Conservation (phyloP, 768 basidiomycete species). For the Boletus vinaceobasis region DNA sequence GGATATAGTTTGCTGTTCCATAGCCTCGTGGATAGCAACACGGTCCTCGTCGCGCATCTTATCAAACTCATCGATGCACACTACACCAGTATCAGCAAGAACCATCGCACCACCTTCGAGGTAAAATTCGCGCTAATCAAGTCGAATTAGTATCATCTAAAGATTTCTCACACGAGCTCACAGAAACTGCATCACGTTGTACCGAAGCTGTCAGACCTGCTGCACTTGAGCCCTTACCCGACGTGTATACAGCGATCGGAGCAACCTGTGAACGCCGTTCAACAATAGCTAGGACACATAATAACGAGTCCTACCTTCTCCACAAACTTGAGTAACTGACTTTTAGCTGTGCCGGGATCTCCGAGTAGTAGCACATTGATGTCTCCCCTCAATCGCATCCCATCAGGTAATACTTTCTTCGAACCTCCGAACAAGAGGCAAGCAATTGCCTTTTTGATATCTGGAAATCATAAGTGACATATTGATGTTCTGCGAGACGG, state of each 20-base stretch:
- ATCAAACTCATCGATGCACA: slow-evolving; percentile 99
- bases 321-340: slow-evolving; percentile 96
- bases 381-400: slow-evolving; percentile 94
- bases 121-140: slow-evolving; percentile 87
- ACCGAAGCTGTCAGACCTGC: slow-evolving; percentile 98
- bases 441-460: slow-evolving; percentile 97
- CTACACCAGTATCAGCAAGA: slow-evolving; percentile 94
- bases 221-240: slow-evolving; percentile 97
- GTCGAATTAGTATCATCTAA: slow-evolving; percentile 2
- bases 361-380: slow-evolving; percentile 96
- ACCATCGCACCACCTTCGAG: slow-evolving; percentile 99
- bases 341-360: slow-evolving; percentile 98
- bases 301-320: slow-evolving; percentile 63
- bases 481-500: background rate
- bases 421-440: slow-evolving; percentile 97
- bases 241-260: slow-evolving; percentile 97
- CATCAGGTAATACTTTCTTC: slow-evolving; percentile 95
- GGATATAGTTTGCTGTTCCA: slow-evolving; percentile 99
- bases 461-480: slow-evolving; percentile 39
- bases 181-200: slow-evolving; percentile 88
- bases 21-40: slow-evolving; percentile 98
- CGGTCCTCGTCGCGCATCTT: slow-evolving; percentile 99
- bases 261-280: slow-evolving; percentile 60
- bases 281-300: background rate
- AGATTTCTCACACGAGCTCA: slow-evolving; percentile 36